Evolutionary conservation across 768 basidiomycete genomes (phyloP), one percentile per base, ranked within the genome.

Genomic region (Cystobasidiopsis lactophilus): DNA sequence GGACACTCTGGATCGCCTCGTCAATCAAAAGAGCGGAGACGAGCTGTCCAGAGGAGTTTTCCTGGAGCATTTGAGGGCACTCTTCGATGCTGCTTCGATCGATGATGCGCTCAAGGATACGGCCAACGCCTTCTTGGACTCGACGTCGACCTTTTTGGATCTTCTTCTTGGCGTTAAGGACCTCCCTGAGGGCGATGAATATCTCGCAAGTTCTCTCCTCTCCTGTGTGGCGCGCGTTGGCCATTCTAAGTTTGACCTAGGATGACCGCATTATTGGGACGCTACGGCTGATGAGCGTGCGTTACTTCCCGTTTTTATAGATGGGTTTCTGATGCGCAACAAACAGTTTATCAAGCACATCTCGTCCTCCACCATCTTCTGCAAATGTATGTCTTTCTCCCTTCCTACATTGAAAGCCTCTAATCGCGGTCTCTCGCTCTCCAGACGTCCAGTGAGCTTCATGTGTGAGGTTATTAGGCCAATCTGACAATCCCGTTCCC

Each of bases 241-340:
- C 43, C 23, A 16, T 24, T 5, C 5, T 11, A 18, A 24, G 4
- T 52, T 53, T 54, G 93, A n/a, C 79, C 67, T 78, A 84, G 11
- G 89, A 96, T 62, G 91, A 96, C 63, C 77, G 88, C 19, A 83
- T 89, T 21, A 85, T 85, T 63, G 85, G 85, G 11, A 89, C 86
- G 48, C 82, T 82, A 63, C 45, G 52, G 27, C 57, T 63, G 35
- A 63, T 63, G 61, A 31, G 33, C 16, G 33, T 35, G 46, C 39
- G 49, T 50, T 7, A 23, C 39, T n/a, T 3, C n/a, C n/a, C n/a
- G n/a, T n/a, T n/a, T n/a, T n/a, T n/a, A n/a, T n/a, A n/a, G n/a
- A n/a, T n/a, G n/a, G n/a, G n/a, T n/a, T n/a, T n/a, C n/a, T n/a
- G n/a, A n/a, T n/a, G n/a, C n/a, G 19, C 40, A 24, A 9, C 40